phyloP scores from a whole-genome alignment of 768 basidiomycete genomes.

The Calocera cornea region DNA sequence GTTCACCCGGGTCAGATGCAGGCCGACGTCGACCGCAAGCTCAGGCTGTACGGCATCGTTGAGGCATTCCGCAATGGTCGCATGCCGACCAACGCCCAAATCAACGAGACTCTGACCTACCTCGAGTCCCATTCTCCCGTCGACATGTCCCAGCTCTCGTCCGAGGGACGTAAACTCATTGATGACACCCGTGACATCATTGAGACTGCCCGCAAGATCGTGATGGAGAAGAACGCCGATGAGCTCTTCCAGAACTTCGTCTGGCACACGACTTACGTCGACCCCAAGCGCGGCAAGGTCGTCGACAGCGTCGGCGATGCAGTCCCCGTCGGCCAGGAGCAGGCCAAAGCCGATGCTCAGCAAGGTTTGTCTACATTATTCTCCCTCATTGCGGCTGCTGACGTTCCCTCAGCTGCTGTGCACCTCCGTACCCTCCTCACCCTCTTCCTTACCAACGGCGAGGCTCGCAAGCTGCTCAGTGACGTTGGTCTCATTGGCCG shows the following conservation, averaged over 20 bases:
- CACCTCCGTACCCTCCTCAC: slow-evolving; percentile 79
- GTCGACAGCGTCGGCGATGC: slow-evolving; percentile 25
- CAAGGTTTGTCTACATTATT: slow-evolving; percentile 34
- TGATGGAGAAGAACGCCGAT: slow-evolving; percentile 72
- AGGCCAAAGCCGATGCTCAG: slow-evolving; percentile 42
- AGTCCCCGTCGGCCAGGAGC: slow-evolving; percentile 40
- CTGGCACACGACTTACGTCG: slow-evolving; percentile 56
- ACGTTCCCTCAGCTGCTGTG: slow-evolving; percentile 39
- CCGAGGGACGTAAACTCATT: slow-evolving; percentile 62
- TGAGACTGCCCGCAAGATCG: slow-evolving; percentile 50
- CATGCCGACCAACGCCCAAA: slow-evolving; percentile 67
- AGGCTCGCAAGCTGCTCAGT: slow-evolving; percentile 75
- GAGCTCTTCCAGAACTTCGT: slow-evolving; percentile 87
- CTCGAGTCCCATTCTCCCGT: slow-evolving; percentile 46
- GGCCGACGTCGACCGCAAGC: slow-evolving; percentile 71
- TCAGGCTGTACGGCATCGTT: slow-evolving; percentile 68
- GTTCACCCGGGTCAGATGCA: slow-evolving; percentile 46
- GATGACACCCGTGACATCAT: slow-evolving; percentile 69
- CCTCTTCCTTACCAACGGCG: slow-evolving; percentile 82
- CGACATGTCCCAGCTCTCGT: slow-evolving; percentile 50
- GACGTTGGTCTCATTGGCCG: slow-evolving; percentile 69
- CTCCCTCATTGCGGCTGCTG: too few relatives aligned
- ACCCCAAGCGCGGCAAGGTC: slow-evolving; percentile 30
- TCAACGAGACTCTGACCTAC: slow-evolving; percentile 58
- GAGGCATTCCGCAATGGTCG: slow-evolving; percentile 68